Percentiles rank a stretch among this genome's conserved stretches.
phyloP scores from a whole-genome alignment of 2,329 filamentous ascomycete genomes.

The Botrytis galanthina region DNA sequence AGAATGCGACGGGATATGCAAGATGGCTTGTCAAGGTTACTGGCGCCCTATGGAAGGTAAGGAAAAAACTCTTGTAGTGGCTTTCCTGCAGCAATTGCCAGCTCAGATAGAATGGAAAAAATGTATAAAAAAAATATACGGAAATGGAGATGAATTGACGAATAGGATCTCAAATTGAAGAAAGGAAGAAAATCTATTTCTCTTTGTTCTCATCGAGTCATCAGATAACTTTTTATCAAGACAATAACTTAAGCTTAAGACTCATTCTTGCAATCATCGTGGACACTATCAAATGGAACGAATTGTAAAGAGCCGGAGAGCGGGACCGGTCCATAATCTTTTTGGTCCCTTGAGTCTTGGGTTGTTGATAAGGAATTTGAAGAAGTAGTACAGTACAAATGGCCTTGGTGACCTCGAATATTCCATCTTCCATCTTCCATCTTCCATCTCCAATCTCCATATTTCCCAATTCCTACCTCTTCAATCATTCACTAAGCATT shows the following conservation, averaged over 20 bases:
- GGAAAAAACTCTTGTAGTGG: background rate
- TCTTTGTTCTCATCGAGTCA: conserved; percentile 15
- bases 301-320: conserved; percentile 3
- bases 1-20: conserved; percentile 14
- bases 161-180: background rate
- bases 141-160: conserved; percentile 5
- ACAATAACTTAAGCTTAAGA: background rate
- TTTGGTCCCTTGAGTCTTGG: background rate
- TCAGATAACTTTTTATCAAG: background rate
- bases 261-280: conserved; percentile 7
- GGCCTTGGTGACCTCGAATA: background rate
- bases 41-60: background rate
- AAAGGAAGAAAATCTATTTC: background rate
- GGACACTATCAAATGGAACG: conserved; percentile 6
- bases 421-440: too few relatives aligned
- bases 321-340: background rate
- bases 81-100: conserved; percentile 18
- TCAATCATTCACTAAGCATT: background rate
- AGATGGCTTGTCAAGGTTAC: conserved; percentile 23
- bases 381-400: background rate
- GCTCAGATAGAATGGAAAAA: conserved; percentile 2
- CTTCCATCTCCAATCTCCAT: background rate
- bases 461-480: background rate
- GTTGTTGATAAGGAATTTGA: conserved; percentile 10
- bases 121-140: background rate